phyloP scores from a whole-genome alignment of 192 early-diverging fungal species.

The Kappamyces sp. region DNA sequence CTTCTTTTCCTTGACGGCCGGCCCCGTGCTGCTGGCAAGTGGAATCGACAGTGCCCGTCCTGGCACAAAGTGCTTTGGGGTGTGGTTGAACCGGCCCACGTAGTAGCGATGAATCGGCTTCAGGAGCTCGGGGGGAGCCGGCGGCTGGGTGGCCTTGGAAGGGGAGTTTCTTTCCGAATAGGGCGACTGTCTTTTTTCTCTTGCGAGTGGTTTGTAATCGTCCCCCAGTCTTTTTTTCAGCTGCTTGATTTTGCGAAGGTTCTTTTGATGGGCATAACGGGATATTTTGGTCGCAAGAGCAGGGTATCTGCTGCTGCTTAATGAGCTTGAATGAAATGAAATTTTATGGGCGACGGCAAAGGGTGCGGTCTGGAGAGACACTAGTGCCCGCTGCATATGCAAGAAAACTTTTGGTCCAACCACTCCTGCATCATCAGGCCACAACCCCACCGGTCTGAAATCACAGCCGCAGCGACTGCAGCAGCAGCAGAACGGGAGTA shows the following conservation, averaged over 20 bases:
- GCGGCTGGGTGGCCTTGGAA: slow-evolving; percentile 15
- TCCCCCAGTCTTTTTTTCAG: slow-evolving; percentile 26
- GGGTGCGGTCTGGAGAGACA: no score
- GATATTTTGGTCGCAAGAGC: slow-evolving; percentile 27
- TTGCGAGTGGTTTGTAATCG: slow-evolving; percentile 24
- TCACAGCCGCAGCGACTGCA: no score
- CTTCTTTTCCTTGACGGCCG: neutral
- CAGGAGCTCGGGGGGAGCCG: slow-evolving; percentile 6
- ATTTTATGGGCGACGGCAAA: no score
- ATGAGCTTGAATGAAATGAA: no score
- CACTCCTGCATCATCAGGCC: no score
- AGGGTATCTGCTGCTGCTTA: slow-evolving; percentile 12
- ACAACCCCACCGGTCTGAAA: no score
- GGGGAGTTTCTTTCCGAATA: slow-evolving; percentile 12
- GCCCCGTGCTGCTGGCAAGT: slow-evolving; percentile 10
- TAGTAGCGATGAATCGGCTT: no score
- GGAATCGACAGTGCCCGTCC: slow-evolving; percentile 13
- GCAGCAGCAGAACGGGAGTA: slow-evolving; percentile 62
- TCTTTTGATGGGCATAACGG: slow-evolving; percentile 20
- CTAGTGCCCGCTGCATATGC: no score
- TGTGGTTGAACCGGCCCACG: slow-evolving; percentile 15
- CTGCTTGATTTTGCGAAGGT: slow-evolving; percentile 20
- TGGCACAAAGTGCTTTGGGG: slow-evolving; percentile 2
- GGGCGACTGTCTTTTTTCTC: slow-evolving; percentile 33
- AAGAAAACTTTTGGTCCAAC: no score